Base-by-base conservation (phyloP, 768 basidiomycete genomes). In the Termitomyces sp. region DNA sequence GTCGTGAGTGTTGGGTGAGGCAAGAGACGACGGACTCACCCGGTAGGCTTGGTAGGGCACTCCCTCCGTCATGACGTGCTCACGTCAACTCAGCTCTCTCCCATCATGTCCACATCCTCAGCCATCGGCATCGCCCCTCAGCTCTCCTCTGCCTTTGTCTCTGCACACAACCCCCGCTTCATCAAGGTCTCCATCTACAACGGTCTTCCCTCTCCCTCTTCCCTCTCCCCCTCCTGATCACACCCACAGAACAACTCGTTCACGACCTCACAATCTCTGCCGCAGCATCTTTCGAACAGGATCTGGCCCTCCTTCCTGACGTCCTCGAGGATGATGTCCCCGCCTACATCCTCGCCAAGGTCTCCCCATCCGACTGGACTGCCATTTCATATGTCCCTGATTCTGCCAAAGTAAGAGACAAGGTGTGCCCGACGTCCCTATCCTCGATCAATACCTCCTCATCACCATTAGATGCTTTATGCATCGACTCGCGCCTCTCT, bases 351-450 rank as follows among this genome's bases (percentile, higher is more conserved):
- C 82, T 94, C 22, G 82, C 79, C 10, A 82, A 83, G 55, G 69
- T 84, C 36, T 89, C 86, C 2, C 74, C 77, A 0, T 64, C 80
- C 1, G 81, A 86, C 60, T 94, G 92, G 92, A 74, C 90, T 36
- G 77, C 80, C 7, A 79, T 93, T 58, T 86, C 76, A 65, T 95
- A 92, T 67, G 90, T 94, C 6, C 93, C 93, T 1, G 93, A 95
- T 59, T 67, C 78, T 20, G 89, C 93, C 27, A 86, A 80, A 72
- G 81, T 94, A 59, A 80, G 90, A 66, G 83, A 90, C 71, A 95
- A 94, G 84, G 91, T 86, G 62, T n/a, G 50, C 22, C 36, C 2
- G 26, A 9, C 37, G 16, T 32, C 42, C 41, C 47, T 43, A 49
- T 60, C 34, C 43, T 34, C 46, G 55, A 49, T 37, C 31, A 18